These are phyloP conservation scores for Pilobolus umbonatus DNA, from an alignment of 192 early-diverging fungal genomes.

Conservation along the genomic window DNA sequence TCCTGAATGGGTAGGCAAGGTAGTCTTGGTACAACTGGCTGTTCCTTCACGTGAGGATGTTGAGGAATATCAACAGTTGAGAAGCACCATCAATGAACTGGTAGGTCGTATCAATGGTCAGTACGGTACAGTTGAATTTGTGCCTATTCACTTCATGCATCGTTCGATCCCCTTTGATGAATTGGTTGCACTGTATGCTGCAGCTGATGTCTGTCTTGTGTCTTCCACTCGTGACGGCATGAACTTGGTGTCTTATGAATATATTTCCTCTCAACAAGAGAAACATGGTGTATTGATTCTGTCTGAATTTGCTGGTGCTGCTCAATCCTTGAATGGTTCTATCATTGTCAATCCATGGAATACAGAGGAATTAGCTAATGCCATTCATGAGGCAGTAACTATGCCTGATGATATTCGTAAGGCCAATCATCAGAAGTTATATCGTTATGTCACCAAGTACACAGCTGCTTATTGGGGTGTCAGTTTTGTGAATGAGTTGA, in stretches of 20 bases:
- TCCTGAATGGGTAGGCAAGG: conserved; percentile 90
- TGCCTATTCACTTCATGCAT: conserved; percentile 98
- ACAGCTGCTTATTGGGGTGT: conserved; percentile 97
- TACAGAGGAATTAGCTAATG: conserved; percentile 89
- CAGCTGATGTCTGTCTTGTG: conserved; percentile 94
- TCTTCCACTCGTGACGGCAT: conserved; percentile 99
- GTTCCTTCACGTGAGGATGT: conserved; percentile 98
- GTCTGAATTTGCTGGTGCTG: conserved; percentile 97
- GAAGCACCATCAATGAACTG: conserved; percentile 91
- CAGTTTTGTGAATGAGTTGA: conserved; percentile 89
- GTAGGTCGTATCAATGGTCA: conserved; percentile 98
- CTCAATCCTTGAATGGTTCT: conserved; percentile 95
- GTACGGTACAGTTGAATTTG: conserved; percentile 92
- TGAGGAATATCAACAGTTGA: conserved; percentile 95
- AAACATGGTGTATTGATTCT: conserved; percentile 96
- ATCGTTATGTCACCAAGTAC: conserved; percentile 92
- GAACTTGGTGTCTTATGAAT: conserved; percentile 99
- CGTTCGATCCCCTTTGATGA: conserved; percentile 94
- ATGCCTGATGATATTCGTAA: conserved; percentile 82
- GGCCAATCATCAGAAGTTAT: conserved; percentile 86
- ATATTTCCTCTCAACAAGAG: conserved; percentile 87
- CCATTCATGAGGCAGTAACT: conserved; percentile 85
- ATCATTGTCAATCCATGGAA: conserved; percentile 99
- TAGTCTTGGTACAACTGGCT: conserved; percentile 95
- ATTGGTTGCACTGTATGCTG: conserved; percentile 92